phyloP scores from a whole-genome alignment of 108 stramenopile species.

The Aurantiochytrium sp. region DNA sequence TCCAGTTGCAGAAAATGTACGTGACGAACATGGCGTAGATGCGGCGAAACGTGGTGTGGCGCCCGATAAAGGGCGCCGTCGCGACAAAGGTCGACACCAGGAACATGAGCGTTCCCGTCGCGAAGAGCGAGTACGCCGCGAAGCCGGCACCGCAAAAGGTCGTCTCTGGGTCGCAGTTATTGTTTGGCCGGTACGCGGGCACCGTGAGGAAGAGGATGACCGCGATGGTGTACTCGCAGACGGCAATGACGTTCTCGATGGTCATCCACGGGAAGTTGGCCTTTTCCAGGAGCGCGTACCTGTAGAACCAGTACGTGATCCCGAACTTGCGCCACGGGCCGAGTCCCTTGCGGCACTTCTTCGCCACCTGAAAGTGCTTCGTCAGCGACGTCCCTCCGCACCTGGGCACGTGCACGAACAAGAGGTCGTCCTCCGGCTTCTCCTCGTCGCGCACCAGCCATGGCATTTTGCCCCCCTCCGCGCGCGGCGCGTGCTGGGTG shows the following conservation, averaged over 20 bases:
- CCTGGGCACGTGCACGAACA: constrained; percentile 65
- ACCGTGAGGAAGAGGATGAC: background rate
- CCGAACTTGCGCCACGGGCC: constrained; percentile 36
- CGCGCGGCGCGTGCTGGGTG: too few relatives aligned
- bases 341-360: constrained; percentile 40
- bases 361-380: constrained; percentile 54
- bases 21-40: constrained; percentile 56
- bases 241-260: constrained; percentile 36
- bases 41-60: constrained; percentile 48
- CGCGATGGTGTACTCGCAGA: background rate
- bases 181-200: background rate
- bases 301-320: constrained; percentile 56
- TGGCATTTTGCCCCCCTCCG: background rate
- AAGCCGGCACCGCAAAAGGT: background rate
- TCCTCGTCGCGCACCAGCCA: constrained; percentile 15
- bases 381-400: constrained; percentile 62
- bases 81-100: constrained; percentile 48
- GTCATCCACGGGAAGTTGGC: constrained; percentile 60
- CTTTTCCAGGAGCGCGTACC: constrained; percentile 54
- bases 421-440: constrained; percentile 34
- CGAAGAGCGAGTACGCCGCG: background rate
- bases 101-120: constrained; percentile 38
- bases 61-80: constrained; percentile 60
- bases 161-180: background rate
- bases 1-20: constrained; percentile 49